Percentiles rank a stretch among this genome's conserved stretches.
Conservation (phyloP, 768 basidiomycete species). For the Boletus sp. region DNA sequence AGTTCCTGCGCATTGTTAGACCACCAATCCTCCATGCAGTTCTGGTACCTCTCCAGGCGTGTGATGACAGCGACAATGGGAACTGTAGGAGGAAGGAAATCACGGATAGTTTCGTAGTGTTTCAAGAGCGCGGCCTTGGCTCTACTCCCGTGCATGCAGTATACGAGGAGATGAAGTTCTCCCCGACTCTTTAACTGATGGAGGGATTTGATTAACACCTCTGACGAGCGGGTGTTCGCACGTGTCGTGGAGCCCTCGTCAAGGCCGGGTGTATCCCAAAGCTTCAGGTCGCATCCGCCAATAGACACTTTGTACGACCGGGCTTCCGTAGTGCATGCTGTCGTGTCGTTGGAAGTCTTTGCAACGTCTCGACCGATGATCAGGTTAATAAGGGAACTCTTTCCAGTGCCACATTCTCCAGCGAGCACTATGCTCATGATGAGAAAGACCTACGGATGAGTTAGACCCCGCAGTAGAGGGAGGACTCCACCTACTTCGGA, state of each 20-base stretch:
- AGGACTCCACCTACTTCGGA: not conserved
- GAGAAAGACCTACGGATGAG: not conserved
- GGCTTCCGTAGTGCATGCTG: conserved; percentile 12
- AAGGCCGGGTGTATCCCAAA: conserved; percentile 22
- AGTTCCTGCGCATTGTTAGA: conserved; percentile 11
- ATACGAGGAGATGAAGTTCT: conserved; percentile 19
- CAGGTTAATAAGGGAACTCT: conserved; percentile 27
- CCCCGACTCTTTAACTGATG: not conserved
- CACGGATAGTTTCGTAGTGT: conserved; percentile 11
- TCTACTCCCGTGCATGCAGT: conserved; percentile 20
- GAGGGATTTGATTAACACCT: conserved; percentile 6
- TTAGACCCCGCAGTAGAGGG: not conserved
- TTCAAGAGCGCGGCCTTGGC: conserved; percentile 17
- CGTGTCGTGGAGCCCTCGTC: conserved; percentile 7
- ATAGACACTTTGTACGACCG: conserved; percentile 11
- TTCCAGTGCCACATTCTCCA: conserved; percentile 24
- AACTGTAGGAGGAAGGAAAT: conserved; percentile 2
- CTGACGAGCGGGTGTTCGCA: not conserved
- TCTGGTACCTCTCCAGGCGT: conserved; percentile 17
- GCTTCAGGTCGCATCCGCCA: conserved; percentile 7
- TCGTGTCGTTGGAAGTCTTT: conserved; percentile 19
- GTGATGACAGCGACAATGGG: conserved; percentile 20
- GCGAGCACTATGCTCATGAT: conserved; percentile 22
- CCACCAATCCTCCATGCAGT: conserved; percentile 26
- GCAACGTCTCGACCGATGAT: conserved; percentile 10